Base-by-base conservation (phyloP, 2,329 filamentous ascomycete species). In the Arthrinium puccinioides region DNA sequence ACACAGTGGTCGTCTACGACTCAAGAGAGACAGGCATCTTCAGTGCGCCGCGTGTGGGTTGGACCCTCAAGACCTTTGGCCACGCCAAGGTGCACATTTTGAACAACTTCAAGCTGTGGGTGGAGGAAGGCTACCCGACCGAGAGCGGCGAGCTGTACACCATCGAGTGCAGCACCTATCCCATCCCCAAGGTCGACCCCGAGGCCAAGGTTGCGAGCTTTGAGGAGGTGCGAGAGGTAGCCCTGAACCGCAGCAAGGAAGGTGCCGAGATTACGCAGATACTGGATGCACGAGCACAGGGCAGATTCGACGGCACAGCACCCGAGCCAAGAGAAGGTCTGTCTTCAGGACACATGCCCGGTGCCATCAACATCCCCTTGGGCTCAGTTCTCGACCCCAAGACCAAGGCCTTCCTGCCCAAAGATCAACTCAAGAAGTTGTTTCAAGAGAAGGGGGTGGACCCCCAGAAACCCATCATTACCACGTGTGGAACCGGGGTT, bases 31-130 rank as follows among this genome's bases (percentile, higher is more conserved):
- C 90, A 21, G 92, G 92, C 9, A 89, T 98, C 42, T 94, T 98
- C 65, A 92, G 85, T 50, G 92, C 90, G 2, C 92, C 92, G 4
- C 76, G 92, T 28, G 90, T 95, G 1, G 90, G 82, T 40, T 98
- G 92, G 92, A 98, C 90, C 2, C 69, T 98, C 46, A 79, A 79
- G 53, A 79, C 87, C 23, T 97, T 97, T 60, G 92, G 92, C 2
- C 92, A 98, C 59, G 69, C 79, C 30, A 82, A 79, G 45, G 90
- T 98, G 11, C 88, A 96, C 59, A 64, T 98, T 14, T 66, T 98
- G 38, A 94, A 98, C 67, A 98, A 98, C 66, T 98, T 96, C 66
- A 85, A 82, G 59, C 64, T 85, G n/a, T 98, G 89, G 87, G 81
- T 90, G 2, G 84, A 90, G 23, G 72, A 94, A 54, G 87, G 85